phyloP scores from a whole-genome alignment of 768 basidiomycete genomes.

The Trichaptum fuscoviolaceum region DNA sequence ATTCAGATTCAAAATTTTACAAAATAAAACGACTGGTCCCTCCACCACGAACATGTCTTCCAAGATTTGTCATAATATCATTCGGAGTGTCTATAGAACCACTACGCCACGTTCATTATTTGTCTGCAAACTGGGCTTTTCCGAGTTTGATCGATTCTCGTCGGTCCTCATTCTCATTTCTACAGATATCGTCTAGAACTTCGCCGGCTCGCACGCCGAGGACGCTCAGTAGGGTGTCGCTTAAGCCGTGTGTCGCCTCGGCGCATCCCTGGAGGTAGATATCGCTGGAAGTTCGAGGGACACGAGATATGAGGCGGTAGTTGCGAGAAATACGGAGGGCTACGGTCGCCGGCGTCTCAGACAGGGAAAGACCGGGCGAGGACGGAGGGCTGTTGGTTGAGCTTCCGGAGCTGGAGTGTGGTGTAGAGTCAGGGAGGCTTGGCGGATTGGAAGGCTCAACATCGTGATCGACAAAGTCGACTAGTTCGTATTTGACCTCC shows the following conservation, averaged over 20 bases:
- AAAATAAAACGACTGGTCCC: background rate
- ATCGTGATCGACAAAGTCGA: conserved; percentile 5
- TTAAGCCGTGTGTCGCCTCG: conserved; percentile 34
- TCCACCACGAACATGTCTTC: too few relatives aligned
- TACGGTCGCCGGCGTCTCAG: conserved; percentile 22
- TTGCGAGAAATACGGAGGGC: conserved; percentile 33
- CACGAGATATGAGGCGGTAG: conserved; percentile 35
- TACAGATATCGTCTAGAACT: conserved; percentile 33
- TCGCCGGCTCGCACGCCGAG: conserved; percentile 40
- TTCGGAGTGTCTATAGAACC: too few relatives aligned
- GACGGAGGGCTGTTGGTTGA: conserved; percentile 13
- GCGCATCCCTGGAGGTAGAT: conserved; percentile 33
- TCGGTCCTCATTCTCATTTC: background rate
- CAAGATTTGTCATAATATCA: background rate
- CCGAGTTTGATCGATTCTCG: background rate
- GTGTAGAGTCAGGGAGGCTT: conserved; percentile 6
- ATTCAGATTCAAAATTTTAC: background rate
- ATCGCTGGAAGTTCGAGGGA: conserved; percentile 13
- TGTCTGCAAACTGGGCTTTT: background rate
- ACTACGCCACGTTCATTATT: background rate
- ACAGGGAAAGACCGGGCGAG: conserved; percentile 14
- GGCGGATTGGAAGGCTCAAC: background rate
- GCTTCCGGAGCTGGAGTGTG: conserved; percentile 10
- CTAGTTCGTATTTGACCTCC: conserved; percentile 3
- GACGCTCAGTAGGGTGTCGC: conserved; percentile 44